Base-by-base conservation (phyloP, 176 grass and related monocot genomes). In the Hordeum vulgare region DNA sequence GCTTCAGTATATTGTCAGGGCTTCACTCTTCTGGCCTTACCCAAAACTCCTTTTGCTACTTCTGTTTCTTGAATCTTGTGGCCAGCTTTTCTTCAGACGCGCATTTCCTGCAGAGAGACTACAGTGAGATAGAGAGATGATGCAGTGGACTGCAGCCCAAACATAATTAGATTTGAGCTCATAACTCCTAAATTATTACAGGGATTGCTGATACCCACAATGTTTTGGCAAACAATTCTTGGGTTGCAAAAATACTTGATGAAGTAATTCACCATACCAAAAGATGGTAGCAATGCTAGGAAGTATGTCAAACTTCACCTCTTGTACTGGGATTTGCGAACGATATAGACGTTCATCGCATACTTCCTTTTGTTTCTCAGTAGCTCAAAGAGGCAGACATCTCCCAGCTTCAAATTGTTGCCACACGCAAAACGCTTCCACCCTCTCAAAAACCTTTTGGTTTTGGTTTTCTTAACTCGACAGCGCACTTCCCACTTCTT, bases 371-470 rank as follows among this genome's bases (percentile, higher is more conserved):
- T 72, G 11, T 71, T 71, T 24, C 26, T 26, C n/a, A 72, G 24
- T 47, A 41, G 40, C 40, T 72, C 69, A 5, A 72, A 72, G 40
- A 72, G 40, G 6, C 69, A 72, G 23, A 18, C 15, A 72, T 47
- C 40, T 49, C 86, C 92, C 8, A 88, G 7, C 10, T 3, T 12
- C 70, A 94, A 58, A 23, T 47, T 73, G 31, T 89, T 94, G 17
- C 81, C 86, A 15, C 3, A 3, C 6, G 45, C 83, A 21, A 91
- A 89, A 2, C 42, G 14, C 4, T 2, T 11, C 89, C 83, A 94
- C 9, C 81, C 81, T 49, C 5, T 18, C 0, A 5, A 0, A 27
- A 89, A 8, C 47, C 4, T 66, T 84, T 18, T 57, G 17, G 5
- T 1, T 7, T 18, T 42, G 6, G 0, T 51, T 0, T 18, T 51